A percentile compares a stretch with the other conserved stretches of the same genome.
These are phyloP conservation scores for Lepidium sativum DNA, from an alignment of 345 rosid species.

Conservation along the genomic window DNA sequence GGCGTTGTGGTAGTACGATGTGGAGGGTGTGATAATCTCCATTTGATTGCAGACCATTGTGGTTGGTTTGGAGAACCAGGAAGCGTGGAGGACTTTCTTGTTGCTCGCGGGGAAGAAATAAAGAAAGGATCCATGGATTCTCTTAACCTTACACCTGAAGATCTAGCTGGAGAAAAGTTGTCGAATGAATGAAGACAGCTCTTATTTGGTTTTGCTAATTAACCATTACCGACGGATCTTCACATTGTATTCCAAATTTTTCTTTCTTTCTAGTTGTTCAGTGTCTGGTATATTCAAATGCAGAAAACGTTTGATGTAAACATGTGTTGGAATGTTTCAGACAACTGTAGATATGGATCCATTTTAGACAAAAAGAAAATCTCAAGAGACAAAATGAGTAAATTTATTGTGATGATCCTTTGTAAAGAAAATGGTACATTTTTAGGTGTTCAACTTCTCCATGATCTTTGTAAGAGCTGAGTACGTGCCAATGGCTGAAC, in stretches of 20 bases:
- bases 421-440: background rate
- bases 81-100: slow-evolving; percentile 71
- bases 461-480: slow-evolving; percentile 63
- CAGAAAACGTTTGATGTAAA: background rate
- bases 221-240: background rate
- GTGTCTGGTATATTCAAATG: background rate
- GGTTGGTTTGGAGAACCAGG: slow-evolving; percentile 93
- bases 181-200: slow-evolving; percentile 21
- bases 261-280: background rate
- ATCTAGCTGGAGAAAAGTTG: slow-evolving; percentile 60
- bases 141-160: slow-evolving; percentile 67
- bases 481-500: slow-evolving; percentile 58
- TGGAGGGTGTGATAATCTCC: slow-evolving; percentile 74
- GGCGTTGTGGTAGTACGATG: slow-evolving; percentile 86
- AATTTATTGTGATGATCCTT: background rate
- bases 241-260: background rate
- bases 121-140: slow-evolving; percentile 67
- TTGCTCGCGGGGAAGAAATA: slow-evolving; percentile 78
- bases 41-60: slow-evolving; percentile 73
- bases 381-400: background rate
- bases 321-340: background rate
- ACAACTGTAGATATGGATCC: background rate
- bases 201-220: background rate
- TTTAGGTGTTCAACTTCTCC: slow-evolving; percentile 39
- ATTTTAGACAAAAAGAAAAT: background rate